phyloP scores from a whole-genome alignment of 1,284 basidiomycete genomes.

The Tilletia walkeri region DNA sequence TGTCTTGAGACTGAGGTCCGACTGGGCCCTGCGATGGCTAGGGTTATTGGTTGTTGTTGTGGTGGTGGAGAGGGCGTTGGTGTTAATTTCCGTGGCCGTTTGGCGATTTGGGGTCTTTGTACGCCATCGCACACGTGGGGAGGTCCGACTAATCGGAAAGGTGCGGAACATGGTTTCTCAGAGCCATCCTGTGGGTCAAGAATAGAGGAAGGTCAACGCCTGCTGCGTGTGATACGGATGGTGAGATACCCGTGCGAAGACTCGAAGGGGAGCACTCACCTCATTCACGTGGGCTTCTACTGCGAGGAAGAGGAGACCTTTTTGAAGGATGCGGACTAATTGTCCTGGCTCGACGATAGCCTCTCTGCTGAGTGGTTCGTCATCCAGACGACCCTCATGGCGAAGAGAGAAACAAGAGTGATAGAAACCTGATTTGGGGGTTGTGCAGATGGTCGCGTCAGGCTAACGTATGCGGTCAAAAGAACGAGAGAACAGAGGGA shows the following conservation, averaged over 20 bases:
- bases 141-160: conserved; percentile 42
- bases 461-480: not conserved
- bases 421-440: conserved; percentile 31
- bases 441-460: not conserved
- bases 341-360: conserved; percentile 51
- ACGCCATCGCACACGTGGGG: conserved; percentile 49
- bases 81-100: conserved; percentile 14
- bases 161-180: conserved; percentile 46
- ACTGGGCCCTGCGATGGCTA: conserved; percentile 11
- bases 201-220: not conserved
- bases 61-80: conserved; percentile 18
- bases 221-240: not conserved
- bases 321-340: conserved; percentile 47
- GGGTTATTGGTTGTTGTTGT: not conserved
- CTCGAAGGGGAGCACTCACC: conserved; percentile 21
- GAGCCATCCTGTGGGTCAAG: conserved; percentile 34
- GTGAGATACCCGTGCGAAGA: not conserved
- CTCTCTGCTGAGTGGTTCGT: conserved; percentile 46
- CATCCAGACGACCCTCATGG: conserved; percentile 52
- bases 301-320: conserved; percentile 50
- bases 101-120: conserved; percentile 24
- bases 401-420: conserved; percentile 50
- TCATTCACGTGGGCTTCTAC: conserved; percentile 45
- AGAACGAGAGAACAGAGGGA: not conserved
- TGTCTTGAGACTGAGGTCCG: not conserved